A percentile compares a stretch with the other conserved stretches of the same genome.
These are phyloP conservation scores for Russula compacta DNA, from an alignment of 768 basidiomycete genomes.

Conservation along the genomic window DNA sequence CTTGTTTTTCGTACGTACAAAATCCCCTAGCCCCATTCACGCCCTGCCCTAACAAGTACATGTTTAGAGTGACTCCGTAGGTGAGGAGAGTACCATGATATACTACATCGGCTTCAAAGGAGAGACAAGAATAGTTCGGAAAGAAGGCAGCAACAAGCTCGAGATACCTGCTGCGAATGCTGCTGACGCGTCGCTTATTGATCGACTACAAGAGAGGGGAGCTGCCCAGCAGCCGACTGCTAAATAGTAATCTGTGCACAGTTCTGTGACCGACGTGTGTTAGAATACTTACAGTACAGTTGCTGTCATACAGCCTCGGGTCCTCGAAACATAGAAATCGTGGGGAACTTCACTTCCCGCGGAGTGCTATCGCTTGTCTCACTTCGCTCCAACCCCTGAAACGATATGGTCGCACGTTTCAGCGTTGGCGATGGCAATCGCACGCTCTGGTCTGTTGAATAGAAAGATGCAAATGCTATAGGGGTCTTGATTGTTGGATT, in stretches of 20 bases:
- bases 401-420: not conserved
- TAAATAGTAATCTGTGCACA: conserved; percentile 23
- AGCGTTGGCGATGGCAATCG: not conserved
- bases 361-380: not conserved
- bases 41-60: not conserved
- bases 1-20: conserved; percentile 63
- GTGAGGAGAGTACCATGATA: conserved; percentile 54
- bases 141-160: conserved; percentile 52
- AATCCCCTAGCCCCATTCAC: not conserved
- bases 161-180: conserved; percentile 77
- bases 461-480: not conserved
- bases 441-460: not conserved
- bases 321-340: not conserved
- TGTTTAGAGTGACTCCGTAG: conserved; percentile 53
- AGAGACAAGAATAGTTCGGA: conserved; percentile 44
- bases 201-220: conserved; percentile 47
- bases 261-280: not conserved
- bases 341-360: too few species aligned
- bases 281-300: not conserved
- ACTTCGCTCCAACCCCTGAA: not conserved
- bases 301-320: not conserved
- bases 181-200: conserved; percentile 59
- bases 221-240: conserved; percentile 60
- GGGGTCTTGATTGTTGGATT: too few species aligned
- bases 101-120: conserved; percentile 85